These are phyloP conservation scores for Fistulifera pelliculosa DNA, from an alignment of 108 stramenopile genomes.

Conservation along the genomic window DNA sequence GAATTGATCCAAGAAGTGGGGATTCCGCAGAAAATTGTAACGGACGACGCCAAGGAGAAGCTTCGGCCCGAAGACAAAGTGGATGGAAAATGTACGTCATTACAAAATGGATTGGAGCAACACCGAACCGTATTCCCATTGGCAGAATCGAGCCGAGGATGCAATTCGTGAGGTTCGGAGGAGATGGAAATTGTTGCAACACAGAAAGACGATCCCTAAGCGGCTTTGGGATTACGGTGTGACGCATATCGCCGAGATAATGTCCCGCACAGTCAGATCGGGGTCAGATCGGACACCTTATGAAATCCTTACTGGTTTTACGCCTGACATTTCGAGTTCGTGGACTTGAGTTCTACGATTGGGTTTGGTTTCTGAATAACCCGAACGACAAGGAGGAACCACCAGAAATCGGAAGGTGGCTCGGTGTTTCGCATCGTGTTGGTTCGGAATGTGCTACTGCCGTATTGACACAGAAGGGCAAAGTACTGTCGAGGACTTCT, in stretches of 20 bases:
- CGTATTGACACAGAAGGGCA: constrained; percentile 11
- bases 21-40: background rate
- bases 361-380: constrained; percentile 17
- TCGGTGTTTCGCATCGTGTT: constrained; percentile 14
- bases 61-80: background rate
- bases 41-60: background rate
- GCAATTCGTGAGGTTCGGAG: background rate
- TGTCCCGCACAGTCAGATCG: background rate
- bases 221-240: constrained; percentile 20
- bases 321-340: constrained; percentile 4
- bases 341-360: constrained; percentile 35
- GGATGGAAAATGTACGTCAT: background rate
- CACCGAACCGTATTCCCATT: background rate
- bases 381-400: constrained; percentile 1
- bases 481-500: constrained; percentile 10
- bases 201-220: constrained; percentile 4
- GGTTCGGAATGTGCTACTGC: constrained; percentile 24
- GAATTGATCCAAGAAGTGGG: background rate
- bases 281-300: background rate
- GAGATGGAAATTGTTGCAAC: background rate
- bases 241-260: constrained; percentile 2
- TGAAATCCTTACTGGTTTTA: background rate
- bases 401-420: constrained; percentile 9
- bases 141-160: background rate
- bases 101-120: background rate